Conservation (phyloP, 768 basidiomycete species). For the Pleurotus cornucopiae region DNA sequence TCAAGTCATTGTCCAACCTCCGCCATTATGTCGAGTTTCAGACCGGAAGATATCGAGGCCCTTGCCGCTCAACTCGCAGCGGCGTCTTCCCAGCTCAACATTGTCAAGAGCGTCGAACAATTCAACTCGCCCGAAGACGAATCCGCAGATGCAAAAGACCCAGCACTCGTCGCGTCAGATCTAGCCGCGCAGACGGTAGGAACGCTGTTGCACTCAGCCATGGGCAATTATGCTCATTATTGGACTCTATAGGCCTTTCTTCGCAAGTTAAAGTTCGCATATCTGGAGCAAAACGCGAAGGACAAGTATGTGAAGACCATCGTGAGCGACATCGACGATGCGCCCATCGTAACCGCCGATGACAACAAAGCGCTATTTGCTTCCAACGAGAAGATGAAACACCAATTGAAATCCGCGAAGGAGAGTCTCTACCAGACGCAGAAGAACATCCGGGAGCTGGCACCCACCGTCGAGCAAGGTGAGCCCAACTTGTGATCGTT, state of each 20-base stretch:
- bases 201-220: background rate
- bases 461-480: conserved; percentile 71
- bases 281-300: conserved; percentile 88
- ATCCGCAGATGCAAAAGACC: conserved; percentile 1
- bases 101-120: conserved; percentile 4
- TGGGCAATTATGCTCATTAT: background rate
- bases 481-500: background rate
- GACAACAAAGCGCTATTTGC: conserved; percentile 64
- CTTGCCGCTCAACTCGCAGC: background rate
- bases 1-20: no score
- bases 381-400: conserved; percentile 70
- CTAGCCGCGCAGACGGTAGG: conserved; percentile 3
- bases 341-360: conserved; percentile 74
- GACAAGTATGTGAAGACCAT: conserved; percentile 85
- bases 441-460: conserved; percentile 55
- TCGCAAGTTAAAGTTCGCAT: conserved; percentile 83
- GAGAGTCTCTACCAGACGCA: conserved; percentile 55
- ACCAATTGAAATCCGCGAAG: conserved; percentile 61
- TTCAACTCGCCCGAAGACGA: background rate
- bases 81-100: background rate
- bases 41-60: background rate
- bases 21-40: background rate
- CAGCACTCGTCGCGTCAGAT: conserved; percentile 1
- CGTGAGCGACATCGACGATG: conserved; percentile 80
- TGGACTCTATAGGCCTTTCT: conserved; percentile 50